Evolutionary conservation across 2,329 filamentous ascomycete species (phyloP).

Genomic region (Harringtonia aguacate): DNA sequence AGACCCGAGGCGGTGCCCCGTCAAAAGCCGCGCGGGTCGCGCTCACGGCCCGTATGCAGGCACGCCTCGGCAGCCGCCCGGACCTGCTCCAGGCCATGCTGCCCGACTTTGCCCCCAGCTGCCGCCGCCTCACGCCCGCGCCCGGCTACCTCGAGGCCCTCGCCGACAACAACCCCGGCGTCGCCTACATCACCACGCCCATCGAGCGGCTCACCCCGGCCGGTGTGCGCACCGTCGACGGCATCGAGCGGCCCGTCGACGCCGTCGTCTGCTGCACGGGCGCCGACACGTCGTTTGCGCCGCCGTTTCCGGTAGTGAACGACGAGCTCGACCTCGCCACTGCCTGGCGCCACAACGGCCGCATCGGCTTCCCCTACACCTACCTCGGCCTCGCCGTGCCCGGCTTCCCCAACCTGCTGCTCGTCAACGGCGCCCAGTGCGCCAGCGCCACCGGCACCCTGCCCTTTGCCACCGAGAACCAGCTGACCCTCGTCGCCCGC

Average conservation of each 20-base stretch:
- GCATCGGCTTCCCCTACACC: constrained; percentile 8
- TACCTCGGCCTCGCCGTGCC: constrained; percentile 18
- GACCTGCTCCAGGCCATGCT: constrained; percentile 6
- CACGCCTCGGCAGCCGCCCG: constrained; percentile 3
- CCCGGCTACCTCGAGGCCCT: constrained; percentile 17
- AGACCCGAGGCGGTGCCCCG: neutral
- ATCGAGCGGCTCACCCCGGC: constrained; percentile 19
- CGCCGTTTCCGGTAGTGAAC: constrained; percentile 13
- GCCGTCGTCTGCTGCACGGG: constrained; percentile 20
- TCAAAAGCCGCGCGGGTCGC: neutral
- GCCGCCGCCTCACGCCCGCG: constrained; percentile 16
- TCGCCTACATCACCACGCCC: constrained; percentile 19
- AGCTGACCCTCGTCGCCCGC: constrained; percentile 10
- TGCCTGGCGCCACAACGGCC: constrained; percentile 12
- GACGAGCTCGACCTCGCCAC: constrained; percentile 11
- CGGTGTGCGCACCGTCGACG: constrained; percentile 17
- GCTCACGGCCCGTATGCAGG: constrained; percentile 1
- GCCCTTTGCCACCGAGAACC: constrained; percentile 10
- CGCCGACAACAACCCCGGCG: constrained; percentile 17
- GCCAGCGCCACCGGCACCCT: constrained; percentile 10
- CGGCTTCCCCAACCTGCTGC: constrained; percentile 19
- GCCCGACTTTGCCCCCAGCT: constrained; percentile 13
- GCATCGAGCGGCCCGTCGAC: constrained; percentile 19
- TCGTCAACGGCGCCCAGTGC: constrained; percentile 11
- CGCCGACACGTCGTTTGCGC: constrained; percentile 12